Conservation (phyloP, 2,329 filamentous ascomycete species). For the Arthrobotrys pseudoclavata region DNA sequence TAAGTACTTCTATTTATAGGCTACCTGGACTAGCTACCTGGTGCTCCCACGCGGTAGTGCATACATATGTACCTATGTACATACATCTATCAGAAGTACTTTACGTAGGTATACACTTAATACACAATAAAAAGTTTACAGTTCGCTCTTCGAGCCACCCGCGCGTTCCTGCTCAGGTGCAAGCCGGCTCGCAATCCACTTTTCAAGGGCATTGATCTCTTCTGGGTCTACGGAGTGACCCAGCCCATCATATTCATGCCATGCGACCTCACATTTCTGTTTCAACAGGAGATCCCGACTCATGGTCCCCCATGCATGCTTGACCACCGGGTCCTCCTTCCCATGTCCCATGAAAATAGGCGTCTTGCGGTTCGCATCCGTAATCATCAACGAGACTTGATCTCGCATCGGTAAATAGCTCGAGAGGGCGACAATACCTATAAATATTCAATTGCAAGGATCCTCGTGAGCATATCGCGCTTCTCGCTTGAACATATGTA, state of each 20-base stretch:
- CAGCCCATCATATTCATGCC: conserved; percentile 82
- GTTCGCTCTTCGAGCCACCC: conserved; percentile 38
- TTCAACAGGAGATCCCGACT: conserved; percentile 77
- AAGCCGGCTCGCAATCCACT: conserved; percentile 72
- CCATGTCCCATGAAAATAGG: conserved; percentile 93
- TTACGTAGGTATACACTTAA: no score
- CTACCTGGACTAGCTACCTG: no score
- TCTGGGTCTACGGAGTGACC: conserved; percentile 80
- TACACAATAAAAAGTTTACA: neutral
- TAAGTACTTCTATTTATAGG: no score
- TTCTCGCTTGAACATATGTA: neutral
- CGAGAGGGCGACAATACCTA: conserved; percentile 86
- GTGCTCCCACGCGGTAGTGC: no score
- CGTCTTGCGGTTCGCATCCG: conserved; percentile 78
- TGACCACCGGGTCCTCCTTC: conserved; percentile 80
- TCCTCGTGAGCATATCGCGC: neutral
- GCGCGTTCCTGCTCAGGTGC: conserved; percentile 66
- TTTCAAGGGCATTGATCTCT: conserved; percentile 86
- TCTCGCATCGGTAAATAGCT: conserved; percentile 81
- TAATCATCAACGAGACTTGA: conserved; percentile 73
- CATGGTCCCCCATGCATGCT: conserved; percentile 76
- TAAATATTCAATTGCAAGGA: neutral
- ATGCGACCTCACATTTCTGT: conserved; percentile 78
- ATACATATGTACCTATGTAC: no score
- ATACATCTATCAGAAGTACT: no score